Evolutionary conservation across 176 grass and related monocot genomes (phyloP).

Genomic region (Oryza glaberrima): DNA sequence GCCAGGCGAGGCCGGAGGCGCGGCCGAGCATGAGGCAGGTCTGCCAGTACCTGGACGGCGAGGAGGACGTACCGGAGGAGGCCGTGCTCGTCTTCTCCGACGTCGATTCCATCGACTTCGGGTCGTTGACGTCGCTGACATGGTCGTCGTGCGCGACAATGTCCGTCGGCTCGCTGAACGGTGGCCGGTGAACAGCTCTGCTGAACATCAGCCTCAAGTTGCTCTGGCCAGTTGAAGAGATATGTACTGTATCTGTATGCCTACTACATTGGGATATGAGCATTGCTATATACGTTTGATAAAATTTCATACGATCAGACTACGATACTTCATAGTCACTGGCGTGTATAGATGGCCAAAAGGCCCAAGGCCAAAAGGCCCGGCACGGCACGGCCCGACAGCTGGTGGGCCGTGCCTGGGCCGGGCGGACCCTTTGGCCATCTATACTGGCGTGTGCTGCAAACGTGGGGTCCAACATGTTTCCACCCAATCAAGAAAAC

Average conservation of each 20-base stretch:
- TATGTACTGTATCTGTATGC: too few species aligned
- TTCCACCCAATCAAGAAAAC: too few species aligned
- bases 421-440: too few species aligned
- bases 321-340: too few species aligned
- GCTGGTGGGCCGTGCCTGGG: too few species aligned
- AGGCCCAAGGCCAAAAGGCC: accelerated
- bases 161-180: background rate
- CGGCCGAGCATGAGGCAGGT: conserved; percentile 61
- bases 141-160: conserved; percentile 38
- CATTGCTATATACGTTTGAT: too few species aligned
- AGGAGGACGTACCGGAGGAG: conserved; percentile 27
- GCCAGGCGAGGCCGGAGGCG: conserved; percentile 24
- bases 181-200: conserved; percentile 22
- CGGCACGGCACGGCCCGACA: too few species aligned
- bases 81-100: background rate
- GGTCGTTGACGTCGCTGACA: background rate
- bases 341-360: too few species aligned
- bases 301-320: too few species aligned
- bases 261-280: too few species aligned
- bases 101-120: conserved; percentile 23
- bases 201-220: background rate
- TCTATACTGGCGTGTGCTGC: too few species aligned
- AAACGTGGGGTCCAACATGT: too few species aligned
- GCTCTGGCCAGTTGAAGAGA: background rate
- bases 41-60: conserved; percentile 48